A percentile compares a stretch with the other conserved stretches of the same genome.
Conservation (phyloP, 495 filamentous ascomycete genomes). For the Rusavskia elegans region DNA sequence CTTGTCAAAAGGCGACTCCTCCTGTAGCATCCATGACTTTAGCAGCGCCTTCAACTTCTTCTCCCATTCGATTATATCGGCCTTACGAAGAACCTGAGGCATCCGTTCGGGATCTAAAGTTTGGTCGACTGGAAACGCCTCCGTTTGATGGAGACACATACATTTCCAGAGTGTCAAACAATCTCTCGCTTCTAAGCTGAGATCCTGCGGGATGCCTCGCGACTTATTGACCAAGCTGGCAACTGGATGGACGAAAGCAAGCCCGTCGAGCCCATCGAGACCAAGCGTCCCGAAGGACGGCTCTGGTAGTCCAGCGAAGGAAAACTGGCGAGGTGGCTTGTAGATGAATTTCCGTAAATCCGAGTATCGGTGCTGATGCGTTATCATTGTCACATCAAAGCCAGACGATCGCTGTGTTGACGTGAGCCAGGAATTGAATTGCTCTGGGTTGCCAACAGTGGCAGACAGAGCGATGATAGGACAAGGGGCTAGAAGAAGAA, state of each 20-base stretch:
- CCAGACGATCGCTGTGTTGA: constrained; percentile 40
- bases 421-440: constrained; percentile 52
- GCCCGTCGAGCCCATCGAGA: constrained; percentile 32
- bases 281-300: constrained; percentile 25
- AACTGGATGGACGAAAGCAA: constrained; percentile 54
- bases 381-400: constrained; percentile 44
- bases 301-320: constrained; percentile 40
- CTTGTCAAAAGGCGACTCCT: constrained; percentile 42
- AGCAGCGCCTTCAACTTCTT: constrained; percentile 40
- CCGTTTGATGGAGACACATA: constrained; percentile 38
- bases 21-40: constrained; percentile 40
- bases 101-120: constrained; percentile 32
- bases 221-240: constrained; percentile 41
- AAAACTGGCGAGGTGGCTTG: constrained; percentile 30
- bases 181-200: constrained; percentile 54
- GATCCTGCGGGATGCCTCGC: constrained; percentile 44
- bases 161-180: constrained; percentile 45
- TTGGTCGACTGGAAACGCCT: constrained; percentile 25
- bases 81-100: constrained; percentile 34
- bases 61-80: constrained; percentile 52
- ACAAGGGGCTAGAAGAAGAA: constrained; percentile 56
- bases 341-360: constrained; percentile 60
- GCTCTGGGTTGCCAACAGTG: constrained; percentile 59
- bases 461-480: constrained; percentile 70
- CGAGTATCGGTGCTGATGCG: constrained; percentile 51